phyloP scores from a whole-genome alignment of 495 filamentous ascomycete genomes.

The Podospora pseudocomata region DNA sequence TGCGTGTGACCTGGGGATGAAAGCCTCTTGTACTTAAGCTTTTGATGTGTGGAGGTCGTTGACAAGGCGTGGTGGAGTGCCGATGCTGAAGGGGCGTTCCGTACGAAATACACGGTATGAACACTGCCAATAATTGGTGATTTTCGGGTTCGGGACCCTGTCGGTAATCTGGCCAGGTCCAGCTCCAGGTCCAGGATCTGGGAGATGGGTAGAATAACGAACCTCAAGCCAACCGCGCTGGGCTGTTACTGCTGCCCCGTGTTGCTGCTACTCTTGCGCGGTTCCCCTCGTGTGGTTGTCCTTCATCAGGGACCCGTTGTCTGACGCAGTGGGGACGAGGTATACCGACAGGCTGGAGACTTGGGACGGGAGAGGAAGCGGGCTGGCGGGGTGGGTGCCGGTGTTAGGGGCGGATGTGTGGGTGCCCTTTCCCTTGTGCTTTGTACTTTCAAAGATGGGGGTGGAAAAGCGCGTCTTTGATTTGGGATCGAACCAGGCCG shows the following conservation, averaged over 20 bases:
- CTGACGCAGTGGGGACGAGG: not conserved
- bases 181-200: conserved; percentile 3
- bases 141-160: conserved; percentile 22
- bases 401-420: not conserved
- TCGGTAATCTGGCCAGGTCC: conserved; percentile 8
- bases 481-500: conserved; percentile 24
- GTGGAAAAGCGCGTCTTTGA: conserved; percentile 13
- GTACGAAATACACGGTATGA: conserved; percentile 4
- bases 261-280: no score
- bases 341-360: not conserved
- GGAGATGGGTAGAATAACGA: not conserved
- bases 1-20: not conserved
- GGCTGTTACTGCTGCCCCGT: no score
- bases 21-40: not conserved
- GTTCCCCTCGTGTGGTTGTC: not conserved
- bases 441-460: conserved; percentile 19
- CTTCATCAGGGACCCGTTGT: not conserved
- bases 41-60: conserved; percentile 6
- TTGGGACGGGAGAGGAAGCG: conserved; percentile 3
- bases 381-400: conserved; percentile 1
- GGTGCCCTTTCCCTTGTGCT: conserved; percentile 22
- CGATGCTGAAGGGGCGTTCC: conserved; percentile 25
- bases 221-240: conserved; percentile 6
- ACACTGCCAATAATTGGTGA: conserved; percentile 24
- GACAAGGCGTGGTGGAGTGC: conserved; percentile 25